A percentile compares a stretch with the other conserved stretches of the same genome.
Conservation (phyloP, 805 yeast genomes). For the Candida boleticola region DNA sequence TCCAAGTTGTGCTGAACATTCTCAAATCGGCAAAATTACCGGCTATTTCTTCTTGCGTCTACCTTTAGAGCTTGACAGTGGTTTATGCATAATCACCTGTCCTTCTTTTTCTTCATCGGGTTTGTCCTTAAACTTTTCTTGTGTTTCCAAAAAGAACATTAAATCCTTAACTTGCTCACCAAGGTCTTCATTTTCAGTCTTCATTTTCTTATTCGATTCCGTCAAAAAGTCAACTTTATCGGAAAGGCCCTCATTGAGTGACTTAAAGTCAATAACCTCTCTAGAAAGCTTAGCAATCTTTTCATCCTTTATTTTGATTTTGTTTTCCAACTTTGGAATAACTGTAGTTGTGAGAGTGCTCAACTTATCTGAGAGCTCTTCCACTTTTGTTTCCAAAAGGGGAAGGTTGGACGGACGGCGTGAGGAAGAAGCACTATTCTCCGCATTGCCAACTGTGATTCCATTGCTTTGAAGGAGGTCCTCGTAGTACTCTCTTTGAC, state of each 20-base stretch:
- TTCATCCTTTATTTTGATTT: constrained; percentile 28
- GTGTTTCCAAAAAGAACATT: constrained; percentile 77
- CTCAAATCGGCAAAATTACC: too few species aligned
- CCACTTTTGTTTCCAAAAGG: constrained; percentile 28
- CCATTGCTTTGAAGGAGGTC: constrained; percentile 20
- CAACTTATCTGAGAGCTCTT: constrained; percentile 23
- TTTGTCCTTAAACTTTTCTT: constrained; percentile 68
- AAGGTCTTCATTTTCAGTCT: constrained; percentile 45
- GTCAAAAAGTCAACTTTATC: constrained; percentile 35
- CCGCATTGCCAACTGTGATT: constrained; percentile 10
- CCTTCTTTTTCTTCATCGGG: constrained; percentile 75
- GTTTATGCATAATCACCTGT: constrained; percentile 46
- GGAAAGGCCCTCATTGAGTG: constrained; percentile 39
- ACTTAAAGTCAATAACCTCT: constrained; percentile 31
- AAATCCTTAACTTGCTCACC: constrained; percentile 69
- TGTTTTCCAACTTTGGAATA: constrained; percentile 32
- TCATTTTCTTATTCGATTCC: constrained; percentile 24
- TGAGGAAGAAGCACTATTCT: constrained; percentile 17
- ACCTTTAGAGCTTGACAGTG: constrained; percentile 14
- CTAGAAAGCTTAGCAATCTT: constrained; percentile 25
- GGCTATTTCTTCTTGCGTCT: constrained; percentile 15
- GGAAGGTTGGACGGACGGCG: constrained; percentile 17
- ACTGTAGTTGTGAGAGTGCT: constrained; percentile 22
- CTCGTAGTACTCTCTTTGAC: constrained; percentile 84
- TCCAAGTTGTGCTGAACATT: too few species aligned